Base-by-base conservation (phyloP, 345 rosid genomes). In the Euphorbia lathyris region DNA sequence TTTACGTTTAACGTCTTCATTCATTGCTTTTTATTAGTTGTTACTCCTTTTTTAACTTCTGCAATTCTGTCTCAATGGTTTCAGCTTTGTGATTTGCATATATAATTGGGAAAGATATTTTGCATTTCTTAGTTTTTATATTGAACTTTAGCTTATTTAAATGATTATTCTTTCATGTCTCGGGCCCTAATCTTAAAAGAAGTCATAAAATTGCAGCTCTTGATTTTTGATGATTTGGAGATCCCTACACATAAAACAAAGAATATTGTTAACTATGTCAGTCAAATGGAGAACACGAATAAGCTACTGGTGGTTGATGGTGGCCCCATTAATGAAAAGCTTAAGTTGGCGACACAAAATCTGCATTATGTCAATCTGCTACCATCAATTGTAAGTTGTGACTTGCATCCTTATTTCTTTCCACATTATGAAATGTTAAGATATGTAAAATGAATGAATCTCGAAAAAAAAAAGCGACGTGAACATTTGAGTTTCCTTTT, bases 301-400 rank as follows among this genome's bases (percentile, higher is more conserved):
- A 95, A 92, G 79, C 81, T 87, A 42, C 88, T 95, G 76, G 52
- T 88, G 58, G 93, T 88, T 36, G 97, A 90, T 76, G 99, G 93
- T 9, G 91, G 85, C 53, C 76, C 84, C 27, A 86, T 95, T 58
- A 77, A 85, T 71, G 99, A 90, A 72, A 95, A 91, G 77, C 86
- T 91, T 68, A 90, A 94, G 89, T 81, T 79, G 74, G 99, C 97
- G 23, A 85, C 99, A 1, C 97, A 95, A 72, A 94, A 95, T 79
- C 85, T 90, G 25, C 90, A 91, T 77, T 91, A 91, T 67, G 92
- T 83, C 77, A 90, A 90, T 60, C 86, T 88, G 22, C 74, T 91
- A 57, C 99, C 99, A 10, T 88, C 96, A 53, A 88, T 95, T 78
- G 99, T 90, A 86, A 91, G 99, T 82, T 71, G 30, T 7, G 22